Evolutionary conservation across 2,329 filamentous ascomycete genomes (phyloP).

Genomic region (Cryphonectria radicalis): DNA sequence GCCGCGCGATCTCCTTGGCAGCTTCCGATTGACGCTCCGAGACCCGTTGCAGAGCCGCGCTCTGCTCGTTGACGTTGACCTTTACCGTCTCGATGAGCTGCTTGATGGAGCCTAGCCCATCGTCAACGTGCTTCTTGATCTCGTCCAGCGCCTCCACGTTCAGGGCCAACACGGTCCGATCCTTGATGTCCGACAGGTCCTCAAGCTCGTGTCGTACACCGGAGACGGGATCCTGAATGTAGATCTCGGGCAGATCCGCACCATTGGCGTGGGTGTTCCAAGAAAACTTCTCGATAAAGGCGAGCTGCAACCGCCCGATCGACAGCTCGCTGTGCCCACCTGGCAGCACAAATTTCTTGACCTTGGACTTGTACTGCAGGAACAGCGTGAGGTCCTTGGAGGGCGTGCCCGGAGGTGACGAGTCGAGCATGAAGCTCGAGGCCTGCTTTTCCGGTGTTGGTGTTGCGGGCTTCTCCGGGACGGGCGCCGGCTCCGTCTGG

Average conservation of each 20-base stretch:
- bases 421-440: constrained; percentile 61
- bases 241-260: constrained; percentile 91
- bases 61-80: constrained; percentile 81
- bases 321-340: constrained; percentile 85
- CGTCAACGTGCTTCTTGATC: constrained; percentile 94
- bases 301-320: constrained; percentile 85
- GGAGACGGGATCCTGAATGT: constrained; percentile 94
- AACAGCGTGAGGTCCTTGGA: constrained; percentile 93
- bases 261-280: constrained; percentile 98
- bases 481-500: constrained; percentile 30
- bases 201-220: constrained; percentile 97
- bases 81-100: constrained; percentile 85
- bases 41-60: constrained; percentile 79
- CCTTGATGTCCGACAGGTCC: constrained; percentile 90
- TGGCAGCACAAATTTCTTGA: constrained; percentile 91
- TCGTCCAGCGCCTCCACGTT: constrained; percentile 94
- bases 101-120: constrained; percentile 80
- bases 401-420: constrained; percentile 67
- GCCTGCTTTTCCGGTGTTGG: constrained; percentile 52
- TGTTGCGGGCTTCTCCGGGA: constrained; percentile 29
- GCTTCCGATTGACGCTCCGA: constrained; percentile 90
- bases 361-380: constrained; percentile 93
- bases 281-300: constrained; percentile 98
- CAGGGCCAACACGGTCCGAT: constrained; percentile 90
- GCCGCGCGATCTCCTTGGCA: constrained; percentile 78